These are phyloP conservation scores for Rhodocollybia butyracea DNA, from an alignment of 768 basidiomycete genomes.

Conservation along the genomic window DNA sequence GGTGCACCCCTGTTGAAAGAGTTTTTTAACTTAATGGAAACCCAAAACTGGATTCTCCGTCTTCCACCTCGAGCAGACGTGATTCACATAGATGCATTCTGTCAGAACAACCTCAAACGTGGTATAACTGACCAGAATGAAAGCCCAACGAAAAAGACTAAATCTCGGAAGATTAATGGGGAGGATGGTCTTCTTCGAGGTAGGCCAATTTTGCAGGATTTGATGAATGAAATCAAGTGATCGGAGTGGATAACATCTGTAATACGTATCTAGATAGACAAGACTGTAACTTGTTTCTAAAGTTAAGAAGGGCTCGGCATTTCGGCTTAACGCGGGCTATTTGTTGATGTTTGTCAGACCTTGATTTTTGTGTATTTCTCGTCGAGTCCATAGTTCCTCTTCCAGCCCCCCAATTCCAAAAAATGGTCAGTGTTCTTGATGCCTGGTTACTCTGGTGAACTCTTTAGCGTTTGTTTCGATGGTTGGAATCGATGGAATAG, in stretches of 20 bases:
- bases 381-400: too few relatives aligned
- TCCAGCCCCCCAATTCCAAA: neutral
- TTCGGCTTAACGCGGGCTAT: too few relatives aligned
- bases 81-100: slow-evolving; percentile 36
- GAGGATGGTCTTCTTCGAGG: slow-evolving; percentile 48
- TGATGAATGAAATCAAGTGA: slow-evolving; percentile 40
- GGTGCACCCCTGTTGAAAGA: slow-evolving; percentile 57
- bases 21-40: slow-evolving; percentile 78
- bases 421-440: slow-evolving; percentile 1
- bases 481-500: neutral
- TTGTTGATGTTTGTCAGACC: neutral
- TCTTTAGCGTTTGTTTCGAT: neutral
- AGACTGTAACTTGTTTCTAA: too few relatives aligned
- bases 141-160: slow-evolving; percentile 6
- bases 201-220: slow-evolving; percentile 58
- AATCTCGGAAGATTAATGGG: slow-evolving; percentile 7
- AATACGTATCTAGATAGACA: too few relatives aligned
- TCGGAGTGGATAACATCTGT: too few relatives aligned
- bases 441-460: neutral
- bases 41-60: slow-evolving; percentile 63
- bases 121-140: neutral
- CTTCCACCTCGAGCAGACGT: slow-evolving; percentile 54
- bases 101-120: slow-evolving; percentile 1
- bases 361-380: too few relatives aligned
- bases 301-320: too few relatives aligned